Percentiles rank a stretch among this genome's conserved stretches.
phyloP scores from a whole-genome alignment of 2,329 filamentous ascomycete genomes.

The Colletotrichum tofieldiae region DNA sequence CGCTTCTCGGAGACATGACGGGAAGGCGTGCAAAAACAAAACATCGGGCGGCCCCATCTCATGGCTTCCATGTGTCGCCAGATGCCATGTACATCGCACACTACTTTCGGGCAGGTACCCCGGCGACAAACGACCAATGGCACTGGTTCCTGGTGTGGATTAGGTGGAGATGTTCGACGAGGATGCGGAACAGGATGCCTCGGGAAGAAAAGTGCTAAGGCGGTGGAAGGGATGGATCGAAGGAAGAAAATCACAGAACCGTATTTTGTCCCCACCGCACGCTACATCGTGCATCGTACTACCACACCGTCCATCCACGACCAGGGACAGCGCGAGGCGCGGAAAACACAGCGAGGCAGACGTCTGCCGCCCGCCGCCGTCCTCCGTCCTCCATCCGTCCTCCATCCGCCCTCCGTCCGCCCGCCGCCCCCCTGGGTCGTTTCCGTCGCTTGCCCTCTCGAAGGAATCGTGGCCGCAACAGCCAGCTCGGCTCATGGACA shows the following conservation, averaged over 20 bases:
- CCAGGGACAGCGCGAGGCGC: no score
- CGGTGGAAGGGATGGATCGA: constrained; percentile 4
- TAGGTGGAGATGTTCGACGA: constrained; percentile 11
- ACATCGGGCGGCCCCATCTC: constrained; percentile 28
- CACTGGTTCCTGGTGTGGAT: neutral
- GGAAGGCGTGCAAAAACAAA: neutral
- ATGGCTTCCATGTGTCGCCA: constrained; percentile 37
- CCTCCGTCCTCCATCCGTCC: no score
- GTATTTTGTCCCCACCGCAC: no score
- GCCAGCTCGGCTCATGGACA: neutral
- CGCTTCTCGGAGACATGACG: neutral
- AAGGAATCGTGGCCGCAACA: neutral
- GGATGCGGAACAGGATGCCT: constrained; percentile 25
- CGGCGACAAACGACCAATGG: neutral
- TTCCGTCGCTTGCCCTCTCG: no score
- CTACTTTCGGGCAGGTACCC: constrained; percentile 31
- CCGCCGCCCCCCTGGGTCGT: no score
- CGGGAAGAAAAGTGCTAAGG: constrained; percentile 24
- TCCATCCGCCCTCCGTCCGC: no score
- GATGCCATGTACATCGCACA: neutral
- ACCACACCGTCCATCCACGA: no score
- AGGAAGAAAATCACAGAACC: no score
- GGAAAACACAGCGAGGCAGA: no score
- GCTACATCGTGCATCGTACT: no score
- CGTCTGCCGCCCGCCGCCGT: no score